Conservation (phyloP, 345 rosid species). For the Lenwebbia sp. region DNA sequence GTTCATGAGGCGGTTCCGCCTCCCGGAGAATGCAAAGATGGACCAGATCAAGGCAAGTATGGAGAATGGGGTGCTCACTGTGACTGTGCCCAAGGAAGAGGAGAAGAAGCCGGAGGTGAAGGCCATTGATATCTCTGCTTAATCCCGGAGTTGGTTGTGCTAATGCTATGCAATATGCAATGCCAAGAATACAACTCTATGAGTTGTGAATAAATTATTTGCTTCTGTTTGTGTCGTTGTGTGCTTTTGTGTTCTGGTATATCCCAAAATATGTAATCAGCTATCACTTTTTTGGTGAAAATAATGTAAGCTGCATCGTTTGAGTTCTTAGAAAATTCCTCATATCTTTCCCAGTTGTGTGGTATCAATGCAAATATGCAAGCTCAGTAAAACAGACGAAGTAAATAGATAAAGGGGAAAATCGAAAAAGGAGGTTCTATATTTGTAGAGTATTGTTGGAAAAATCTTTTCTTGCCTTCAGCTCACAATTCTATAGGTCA, state of each 20-base stretch:
- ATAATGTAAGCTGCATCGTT: neutral
- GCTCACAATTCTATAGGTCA: neutral
- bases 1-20: constrained; percentile 21
- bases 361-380: neutral
- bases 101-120: constrained; percentile 10
- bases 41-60: constrained; percentile 12
- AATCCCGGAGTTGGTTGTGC: neutral
- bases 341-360: neutral
- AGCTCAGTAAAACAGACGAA: neutral
- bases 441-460: neutral
- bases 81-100: constrained; percentile 14
- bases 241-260: neutral
- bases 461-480: neutral
- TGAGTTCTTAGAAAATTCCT: neutral
- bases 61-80: constrained; percentile 20
- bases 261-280: neutral
- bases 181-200: neutral
- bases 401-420: neutral
- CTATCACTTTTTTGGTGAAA: neutral
- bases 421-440: neutral
- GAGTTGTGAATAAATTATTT: neutral
- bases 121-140: constrained; percentile 3
- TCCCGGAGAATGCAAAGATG: constrained; percentile 15
- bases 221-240: neutral
- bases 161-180: neutral